Base-by-base conservation (phyloP, 73 alveolate species). In the Paramecium primaurelia region DNA sequence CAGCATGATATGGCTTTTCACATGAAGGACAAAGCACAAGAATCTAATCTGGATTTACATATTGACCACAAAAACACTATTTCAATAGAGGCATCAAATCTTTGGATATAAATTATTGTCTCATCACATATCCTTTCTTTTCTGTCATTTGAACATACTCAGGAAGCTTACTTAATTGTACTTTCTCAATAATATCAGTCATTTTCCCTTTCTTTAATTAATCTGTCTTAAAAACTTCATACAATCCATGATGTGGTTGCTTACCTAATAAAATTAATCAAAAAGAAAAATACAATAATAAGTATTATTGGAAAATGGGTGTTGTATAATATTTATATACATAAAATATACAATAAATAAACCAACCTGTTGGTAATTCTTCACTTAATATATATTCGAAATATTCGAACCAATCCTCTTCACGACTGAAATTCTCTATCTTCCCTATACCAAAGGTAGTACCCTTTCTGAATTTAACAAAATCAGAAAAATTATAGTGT, bases 141-240 rank as follows among this genome's bases (percentile, higher is more conserved):
- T 80, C 91, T 25, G 37, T 25, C 71, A 26, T 49, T 32, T 28
- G 28, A 9, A 80, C 22, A 47, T 80, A 80, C 32, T 80, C 71
- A 16, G 77, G 71, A 3, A 80, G 58, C 45, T 80, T 80, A 25
- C 44, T 42, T 26, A 80, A 26, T 25, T 40, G 20, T 8, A 42
- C 71, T 25, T 80, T 80, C 10, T 40, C 71, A 80, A 45, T 80
- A 25, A 80, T 80, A 44, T 34, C 71, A 1, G 91, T n/a, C 44
- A 45, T 32, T 45, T 80, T 42, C 6, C 77, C 71, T 80, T 49
- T 80, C 45, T 42, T 45, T 25, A 80, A 26, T 45, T 42, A 45
- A 45, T 80, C 91, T 45, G 91, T 80, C n/a, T 49, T 80, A 80
- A 80, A 80, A 36, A 80, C 44, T 80, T 80, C 91, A 80, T 49